A percentile compares a stretch with the other conserved stretches of the same genome.
Conservation (phyloP, 2,329 filamentous ascomycete genomes). For the Epichloe glyceriae region DNA sequence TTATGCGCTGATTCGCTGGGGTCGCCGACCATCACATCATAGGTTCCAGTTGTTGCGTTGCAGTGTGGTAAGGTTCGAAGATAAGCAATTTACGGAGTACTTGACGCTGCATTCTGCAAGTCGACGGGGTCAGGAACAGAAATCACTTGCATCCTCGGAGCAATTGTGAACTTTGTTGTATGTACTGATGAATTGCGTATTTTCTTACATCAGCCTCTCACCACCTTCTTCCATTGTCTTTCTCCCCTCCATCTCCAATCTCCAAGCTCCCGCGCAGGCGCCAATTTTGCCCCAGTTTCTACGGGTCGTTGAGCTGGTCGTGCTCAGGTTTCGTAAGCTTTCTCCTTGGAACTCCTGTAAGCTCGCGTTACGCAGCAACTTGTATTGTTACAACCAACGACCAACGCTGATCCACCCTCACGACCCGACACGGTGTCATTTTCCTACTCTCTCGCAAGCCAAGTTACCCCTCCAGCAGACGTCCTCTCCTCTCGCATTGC, state of each 20-base stretch:
- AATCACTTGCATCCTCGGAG: background rate
- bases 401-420: background rate
- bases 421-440: background rate
- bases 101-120: background rate
- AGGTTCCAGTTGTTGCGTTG: background rate
- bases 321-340: background rate
- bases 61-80: background rate
- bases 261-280: slow-evolving; percentile 2
- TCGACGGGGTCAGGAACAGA: background rate
- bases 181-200: background rate
- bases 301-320: background rate
- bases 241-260: slow-evolving; percentile 1
- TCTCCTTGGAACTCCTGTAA: background rate
- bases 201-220: background rate
- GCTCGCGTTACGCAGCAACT: background rate
- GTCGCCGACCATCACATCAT: background rate
- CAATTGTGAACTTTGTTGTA: background rate
- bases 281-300: slow-evolving; percentile 1
- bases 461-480: background rate
- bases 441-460: background rate
- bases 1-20: background rate
- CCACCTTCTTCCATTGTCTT: background rate
- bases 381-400: background rate
- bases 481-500: background rate
- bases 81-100: background rate